Evolutionary conservation across 495 filamentous ascomycete species (phyloP), one percentile per base, ranked within the genome.

Genomic region (Penicillium pancosmium): DNA sequence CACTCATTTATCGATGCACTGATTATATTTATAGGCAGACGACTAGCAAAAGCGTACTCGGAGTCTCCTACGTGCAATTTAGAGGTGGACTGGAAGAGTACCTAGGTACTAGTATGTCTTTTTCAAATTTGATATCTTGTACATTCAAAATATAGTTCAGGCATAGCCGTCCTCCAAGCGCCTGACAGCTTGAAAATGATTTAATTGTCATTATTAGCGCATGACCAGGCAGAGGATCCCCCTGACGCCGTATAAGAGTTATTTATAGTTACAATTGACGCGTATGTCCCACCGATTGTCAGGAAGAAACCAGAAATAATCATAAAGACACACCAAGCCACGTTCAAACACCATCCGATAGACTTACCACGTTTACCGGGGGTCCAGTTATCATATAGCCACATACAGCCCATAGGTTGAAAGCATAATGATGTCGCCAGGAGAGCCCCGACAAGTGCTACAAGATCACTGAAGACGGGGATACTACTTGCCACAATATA

Each of bases 401-500:
- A 79, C 72, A 79, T 74, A 41, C 72, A 68, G 1, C 65, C 76
- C 75, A 78, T 78, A 12, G 75, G 75, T 56, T 76, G 76, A 68
- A 75, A 75, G 19, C 59, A 77, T 68, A 73, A 69, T 15, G 73
- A 59, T 11, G 70, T 77, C 12, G 68, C 73, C 59, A 90, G 86
- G 38, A 89, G 68, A 5, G 85, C 78, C 13, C 85, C 85, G 41
- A 84, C 77, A 58, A 85, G 78, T 23, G 80, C 78, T 23, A 91
- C 72, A 41, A 91, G 72, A 40, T 79, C 78, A 60, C 81, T 80
- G 67, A 90, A 91, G 68, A 87, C 83, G 12, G 88, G 88, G 43
- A 91, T 87, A 15, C 84, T 81, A 60, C 86, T 83, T 25, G 87
- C 86, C 64, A 91, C 84, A 46, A 90, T 68, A 76, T 85, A 91